These are phyloP conservation scores for Sordariomycetes sp. DNA, from an alignment of 2,329 filamentous ascomycete genomes.

Conservation along the genomic window DNA sequence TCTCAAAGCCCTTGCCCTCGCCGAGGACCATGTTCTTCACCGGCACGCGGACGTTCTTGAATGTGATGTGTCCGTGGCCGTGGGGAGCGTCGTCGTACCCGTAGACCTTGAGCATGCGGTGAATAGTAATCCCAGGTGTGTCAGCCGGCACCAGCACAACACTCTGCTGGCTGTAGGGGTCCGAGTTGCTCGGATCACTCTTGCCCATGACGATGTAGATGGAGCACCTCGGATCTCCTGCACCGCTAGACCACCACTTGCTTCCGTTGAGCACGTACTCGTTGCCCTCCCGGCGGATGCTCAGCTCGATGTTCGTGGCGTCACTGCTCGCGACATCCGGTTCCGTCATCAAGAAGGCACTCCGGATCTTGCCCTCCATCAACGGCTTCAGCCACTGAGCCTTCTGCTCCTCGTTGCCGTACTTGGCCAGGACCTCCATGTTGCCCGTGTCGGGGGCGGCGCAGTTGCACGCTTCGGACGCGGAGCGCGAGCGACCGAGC, in stretches of 20 bases:
- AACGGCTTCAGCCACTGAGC: slow-evolving; percentile 72
- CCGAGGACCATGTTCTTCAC: slow-evolving; percentile 79
- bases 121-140: slow-evolving; percentile 79
- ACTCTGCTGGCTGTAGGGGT: slow-evolving; percentile 84
- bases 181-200: slow-evolving; percentile 64
- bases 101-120: slow-evolving; percentile 89
- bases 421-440: slow-evolving; percentile 92
- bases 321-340: slow-evolving; percentile 82
- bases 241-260: slow-evolving; percentile 99
- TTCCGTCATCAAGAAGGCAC: slow-evolving; percentile 91
- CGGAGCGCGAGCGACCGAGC: slow-evolving; percentile 75
- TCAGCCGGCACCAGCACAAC: slow-evolving; percentile 80
- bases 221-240: slow-evolving; percentile 84
- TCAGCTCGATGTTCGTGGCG: slow-evolving; percentile 84
- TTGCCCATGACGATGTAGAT: slow-evolving; percentile 98
- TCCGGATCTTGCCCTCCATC: slow-evolving; percentile 76
- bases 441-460: slow-evolving; percentile 88
- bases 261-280: slow-evolving; percentile 87
- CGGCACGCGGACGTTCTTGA: slow-evolving; percentile 85
- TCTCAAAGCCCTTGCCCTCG: slow-evolving; percentile 91
- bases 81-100: slow-evolving; percentile 98
- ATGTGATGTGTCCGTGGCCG: slow-evolving; percentile 87
- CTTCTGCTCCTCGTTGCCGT: slow-evolving; percentile 81
- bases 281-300: slow-evolving; percentile 73
- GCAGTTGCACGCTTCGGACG: slow-evolving; percentile 84